Conservation (phyloP, 2,329 filamentous ascomycete species). For the Cryoendolithus antarcticus region DNA sequence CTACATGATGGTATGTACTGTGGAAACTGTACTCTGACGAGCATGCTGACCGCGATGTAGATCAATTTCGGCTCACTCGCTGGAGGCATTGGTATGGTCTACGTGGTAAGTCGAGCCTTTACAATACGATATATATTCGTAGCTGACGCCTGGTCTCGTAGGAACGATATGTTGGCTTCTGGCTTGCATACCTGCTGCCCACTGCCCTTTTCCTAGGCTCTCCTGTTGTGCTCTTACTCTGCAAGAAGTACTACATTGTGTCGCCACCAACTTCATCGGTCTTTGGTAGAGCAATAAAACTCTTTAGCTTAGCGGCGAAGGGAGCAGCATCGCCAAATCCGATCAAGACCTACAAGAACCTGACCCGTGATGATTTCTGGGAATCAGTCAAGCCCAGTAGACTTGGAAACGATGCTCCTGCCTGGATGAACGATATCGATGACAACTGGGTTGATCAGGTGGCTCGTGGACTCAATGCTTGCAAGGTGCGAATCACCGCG, state of each 20-base stretch:
- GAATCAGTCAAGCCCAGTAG: conserved; percentile 17
- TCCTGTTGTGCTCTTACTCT: conserved; percentile 21
- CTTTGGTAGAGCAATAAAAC: conserved; percentile 51
- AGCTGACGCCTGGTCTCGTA: too few species aligned
- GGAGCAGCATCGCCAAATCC: conserved; percentile 46
- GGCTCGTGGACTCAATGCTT: conserved; percentile 52
- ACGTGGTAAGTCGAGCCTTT: conserved; percentile 33
- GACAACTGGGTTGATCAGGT: conserved; percentile 65
- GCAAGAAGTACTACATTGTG: conserved; percentile 40
- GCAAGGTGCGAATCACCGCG: conserved; percentile 34
- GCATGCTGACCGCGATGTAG: conserved; percentile 26
- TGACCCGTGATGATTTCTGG: conserved; percentile 37
- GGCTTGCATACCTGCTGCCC: conserved; percentile 50
- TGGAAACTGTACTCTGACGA: not conserved
- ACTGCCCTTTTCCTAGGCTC: conserved; percentile 48
- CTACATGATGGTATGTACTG: conserved; percentile 40
- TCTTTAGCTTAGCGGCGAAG: conserved; percentile 50
- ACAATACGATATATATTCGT: too few species aligned
- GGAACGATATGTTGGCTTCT: conserved; percentile 51
- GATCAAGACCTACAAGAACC: conserved; percentile 44
- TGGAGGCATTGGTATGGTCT: conserved; percentile 40
- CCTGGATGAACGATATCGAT: conserved; percentile 65
- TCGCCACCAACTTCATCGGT: conserved; percentile 57
- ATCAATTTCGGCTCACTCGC: conserved; percentile 61
- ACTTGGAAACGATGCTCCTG: conserved; percentile 38